Evolutionary conservation across 257 asterid genomes (phyloP), one percentile per base, ranked within the genome.

Genomic region (Linaria vulgaris): DNA sequence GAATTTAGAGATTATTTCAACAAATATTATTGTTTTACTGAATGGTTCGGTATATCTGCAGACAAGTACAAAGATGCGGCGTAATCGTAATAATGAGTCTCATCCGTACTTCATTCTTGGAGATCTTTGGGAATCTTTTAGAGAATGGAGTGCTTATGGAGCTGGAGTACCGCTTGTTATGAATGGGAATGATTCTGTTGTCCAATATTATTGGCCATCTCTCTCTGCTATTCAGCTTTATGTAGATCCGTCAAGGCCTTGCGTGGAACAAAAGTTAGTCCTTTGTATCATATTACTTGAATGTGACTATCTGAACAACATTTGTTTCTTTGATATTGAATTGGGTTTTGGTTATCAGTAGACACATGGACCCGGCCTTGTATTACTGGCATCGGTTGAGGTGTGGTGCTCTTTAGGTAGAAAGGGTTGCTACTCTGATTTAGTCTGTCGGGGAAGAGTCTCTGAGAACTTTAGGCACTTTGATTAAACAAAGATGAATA

Each of bases 141-240:
- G 86, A 61, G 98, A 92, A 76, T 89, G 97, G 97, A 92, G 98
- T 76, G 96, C 86, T 3, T 92, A 92, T 76, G 97, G 98, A 56
- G 98, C 81, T 49, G 97, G 91, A 68, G 98, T 92, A 55, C 98
- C 97, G 45, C 79, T 92, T 45, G 64, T 83, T 68, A 77, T 85
- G 76, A 76, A 79, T 67, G 94, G 82, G 72, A 76, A 63, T 44
- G 94, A 85, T 76, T 83, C 88, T 4, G 95, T 92, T 63, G 76
- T 88, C 51, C 97, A 92, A 69, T 92, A 92, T 75, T 92, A 89
- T 30, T 96, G 83, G 44, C 98, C 98, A 6, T 89, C 84, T 57
- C 81, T 92, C 37, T 92, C 98, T 27, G 97, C 88, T 64, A 85
- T 92, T 70, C 98, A 92, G 66, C 85, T 92, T 31, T 89, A 87